These are phyloP conservation scores for Talaromyces piceae DNA, from an alignment of 2,329 filamentous ascomycete genomes.

Conservation along the genomic window DNA sequence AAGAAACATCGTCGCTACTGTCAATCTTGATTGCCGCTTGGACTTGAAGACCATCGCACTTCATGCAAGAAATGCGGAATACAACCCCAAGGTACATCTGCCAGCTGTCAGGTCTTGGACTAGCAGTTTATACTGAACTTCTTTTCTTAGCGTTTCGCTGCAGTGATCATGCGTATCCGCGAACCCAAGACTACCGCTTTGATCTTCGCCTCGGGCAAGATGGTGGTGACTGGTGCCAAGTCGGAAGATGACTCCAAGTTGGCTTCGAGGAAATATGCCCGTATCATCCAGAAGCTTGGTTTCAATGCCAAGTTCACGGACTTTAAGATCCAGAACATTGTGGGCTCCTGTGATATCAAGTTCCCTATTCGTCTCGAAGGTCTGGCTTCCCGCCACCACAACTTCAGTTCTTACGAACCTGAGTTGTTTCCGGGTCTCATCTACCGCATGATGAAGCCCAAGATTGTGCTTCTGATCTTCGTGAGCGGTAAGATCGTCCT, in stretches of 20 bases:
- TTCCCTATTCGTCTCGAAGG: slow-evolving; percentile 97
- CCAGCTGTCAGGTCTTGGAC: slow-evolving; percentile 18
- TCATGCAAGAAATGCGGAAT: slow-evolving; percentile 96
- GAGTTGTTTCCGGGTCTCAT: slow-evolving; percentile 98
- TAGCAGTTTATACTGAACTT: slow-evolving; percentile 40
- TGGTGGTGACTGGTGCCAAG: slow-evolving; percentile 98
- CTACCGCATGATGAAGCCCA: slow-evolving; percentile 99
- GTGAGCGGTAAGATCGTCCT: slow-evolving; percentile 97
- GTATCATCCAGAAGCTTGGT: slow-evolving; percentile 98
- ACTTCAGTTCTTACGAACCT: slow-evolving; percentile 98
- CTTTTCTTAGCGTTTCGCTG: slow-evolving; percentile 78
- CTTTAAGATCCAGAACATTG: slow-evolving; percentile 99
- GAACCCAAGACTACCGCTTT: slow-evolving; percentile 97
- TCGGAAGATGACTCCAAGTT: slow-evolving; percentile 97
- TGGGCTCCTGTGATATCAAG: slow-evolving; percentile 98
- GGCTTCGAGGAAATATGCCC: slow-evolving; percentile 92
- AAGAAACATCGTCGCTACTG: slow-evolving; percentile 99
- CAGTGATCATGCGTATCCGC: slow-evolving; percentile 98
- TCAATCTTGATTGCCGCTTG: slow-evolving; percentile 94
- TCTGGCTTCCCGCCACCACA: slow-evolving; percentile 93
- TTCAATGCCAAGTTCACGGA: slow-evolving; percentile 99
- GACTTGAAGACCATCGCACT: slow-evolving; percentile 98
- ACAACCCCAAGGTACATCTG: slow-evolving; percentile 82
- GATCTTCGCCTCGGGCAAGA: slow-evolving; percentile 98
- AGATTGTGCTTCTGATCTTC: slow-evolving; percentile 97